These are phyloP conservation scores for Paraphoma sp. DNA, from an alignment of 2,329 filamentous ascomycete genomes.

Conservation along the genomic window DNA sequence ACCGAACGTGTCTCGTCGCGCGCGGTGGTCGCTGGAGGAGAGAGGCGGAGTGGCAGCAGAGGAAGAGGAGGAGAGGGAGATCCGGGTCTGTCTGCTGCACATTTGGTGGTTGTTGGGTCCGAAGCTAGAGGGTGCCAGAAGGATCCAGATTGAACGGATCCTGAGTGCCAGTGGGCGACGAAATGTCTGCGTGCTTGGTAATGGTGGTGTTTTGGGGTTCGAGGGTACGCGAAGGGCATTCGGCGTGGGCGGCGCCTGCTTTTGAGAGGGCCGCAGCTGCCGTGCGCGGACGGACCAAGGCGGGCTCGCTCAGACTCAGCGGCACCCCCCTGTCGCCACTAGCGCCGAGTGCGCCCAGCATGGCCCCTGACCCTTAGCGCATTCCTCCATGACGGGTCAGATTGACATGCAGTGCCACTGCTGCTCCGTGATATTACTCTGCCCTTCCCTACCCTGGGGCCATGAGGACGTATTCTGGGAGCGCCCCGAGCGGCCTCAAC, in stretches of 20 bases:
- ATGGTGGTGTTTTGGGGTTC: conserved; percentile 22
- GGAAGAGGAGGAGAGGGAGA: conserved; percentile 36
- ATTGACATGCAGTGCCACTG: conserved; percentile 19
- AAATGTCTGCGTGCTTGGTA: conserved; percentile 38
- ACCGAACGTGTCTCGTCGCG: conserved; percentile 32
- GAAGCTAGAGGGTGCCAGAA: conserved; percentile 38
- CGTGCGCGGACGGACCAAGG: conserved; percentile 27
- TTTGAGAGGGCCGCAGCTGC: conserved; percentile 23
- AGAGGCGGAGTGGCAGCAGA: conserved; percentile 40
- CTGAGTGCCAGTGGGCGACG: conserved; percentile 19
- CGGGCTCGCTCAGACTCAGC: conserved; percentile 12
- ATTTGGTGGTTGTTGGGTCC: conserved; percentile 34
- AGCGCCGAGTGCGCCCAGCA: conserved; percentile 16
- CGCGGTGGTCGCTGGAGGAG: conserved; percentile 26
- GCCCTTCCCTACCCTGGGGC: too few relatives aligned
- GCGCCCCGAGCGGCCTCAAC: conserved; percentile 9
- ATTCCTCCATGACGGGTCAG: conserved; percentile 39
- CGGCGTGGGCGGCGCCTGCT: conserved; percentile 27
- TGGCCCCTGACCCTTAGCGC: conserved; percentile 5
- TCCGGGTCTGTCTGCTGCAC: conserved; percentile 43
- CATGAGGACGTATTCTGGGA: conserved; percentile 11
- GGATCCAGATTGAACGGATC: conserved; percentile 39
- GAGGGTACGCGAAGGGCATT: conserved; percentile 23
- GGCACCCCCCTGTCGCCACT: not conserved
- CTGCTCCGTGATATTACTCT: conserved; percentile 21